Evolutionary conservation across 2,329 filamentous ascomycete species (phyloP), one percentile per base, ranked within the genome.

Genomic region (Dothiorella sarmentorum): DNA sequence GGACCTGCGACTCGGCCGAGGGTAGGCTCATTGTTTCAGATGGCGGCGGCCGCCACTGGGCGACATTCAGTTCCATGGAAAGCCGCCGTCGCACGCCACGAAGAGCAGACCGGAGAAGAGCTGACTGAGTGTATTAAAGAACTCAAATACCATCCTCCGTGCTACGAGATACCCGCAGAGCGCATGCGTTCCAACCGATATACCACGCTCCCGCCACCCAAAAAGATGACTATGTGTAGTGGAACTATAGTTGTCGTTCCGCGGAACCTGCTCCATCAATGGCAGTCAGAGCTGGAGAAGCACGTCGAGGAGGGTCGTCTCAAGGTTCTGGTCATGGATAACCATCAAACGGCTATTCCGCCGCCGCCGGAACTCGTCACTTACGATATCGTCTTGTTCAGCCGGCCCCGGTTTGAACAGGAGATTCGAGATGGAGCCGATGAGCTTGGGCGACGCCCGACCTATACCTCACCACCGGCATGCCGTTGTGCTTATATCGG

Each of bases 221-320:
- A 74, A 20, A 79, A 76, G 61, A 75, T 96, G 3, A 82, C 78
- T 24, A 76, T 94, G 7, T 89, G 86, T 61, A 80, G 83, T 26
- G 82, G 83, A 0, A 96, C 88, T 0, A 76, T 97, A 3, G 78
- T 96, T 17, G 82, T 97, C 27, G 90, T 92, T 0, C 93, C 93
- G 0, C 80, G 85, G 13, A 97, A 97, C 67, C 78, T 97, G 22
- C 77, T 96, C 3, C 81, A 86, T 56, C 93, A 97, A 70, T 97
- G 93, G 93, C 77, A 83, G 56, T 80, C 85, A 10, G 91, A 97
- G 67, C 91, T 97, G 10, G 70, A 77, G 2, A 91, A 91, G 66
- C 93, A 97, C 67, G 88, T 91, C 0, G 71, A 79, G 31, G 63
- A 69, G 4, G 75, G 73, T 3, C 81, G 82, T 0, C 75, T 97